Evolutionary conservation across 208 protist genomes (phyloP), one percentile per base, ranked within the genome.

Genomic region (Trypanosoma boissoni): DNA sequence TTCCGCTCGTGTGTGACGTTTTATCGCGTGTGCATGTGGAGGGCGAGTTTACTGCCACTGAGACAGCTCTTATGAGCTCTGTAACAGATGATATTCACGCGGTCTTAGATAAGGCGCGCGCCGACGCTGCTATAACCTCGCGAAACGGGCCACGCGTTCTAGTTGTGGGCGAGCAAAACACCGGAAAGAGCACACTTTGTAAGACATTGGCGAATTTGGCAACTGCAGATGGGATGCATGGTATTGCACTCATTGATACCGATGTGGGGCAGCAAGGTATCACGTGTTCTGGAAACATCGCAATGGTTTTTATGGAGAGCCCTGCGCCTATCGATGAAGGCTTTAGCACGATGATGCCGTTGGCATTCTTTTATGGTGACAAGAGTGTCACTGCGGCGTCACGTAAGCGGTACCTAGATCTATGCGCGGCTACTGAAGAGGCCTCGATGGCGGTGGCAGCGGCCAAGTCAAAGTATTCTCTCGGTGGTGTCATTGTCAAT

Each of bases 321-420:
- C 74, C 72, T 2, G 62, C 89, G 46, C 70, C 76, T 4, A 50
- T 89, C 0, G 79, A 88, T 55, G 88, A 87, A 27, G 78, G 74
- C n/a, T 86, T 92, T 45, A 75, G 80, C 44, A 72, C 60, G 0
- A 66, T 88, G 58, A 86, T 88, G 79, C 83, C 88, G 41, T 68
- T 95, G 3, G 64, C 62, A 5, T 92, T 92, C 50, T 95, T 95
- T 39, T 82, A 87, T 63, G 88, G 88, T 36, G 68, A 74, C 27
- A 64, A 79, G 16, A 54, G 44, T 8, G 76, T 92, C 9, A 76
- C 62, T 23, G 37, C 51, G 20, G 50, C 69, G 1, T 83, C 83
- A 26, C 74, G 80, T 12, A 85, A 88, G 55, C 84, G 83, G 1
- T 95, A 92, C 45, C 66, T 95, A 9, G 88, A 95, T 53, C 39